These are phyloP conservation scores for Pisolithus thermaeus DNA, from an alignment of 1,284 basidiomycete species.

Conservation along the genomic window DNA sequence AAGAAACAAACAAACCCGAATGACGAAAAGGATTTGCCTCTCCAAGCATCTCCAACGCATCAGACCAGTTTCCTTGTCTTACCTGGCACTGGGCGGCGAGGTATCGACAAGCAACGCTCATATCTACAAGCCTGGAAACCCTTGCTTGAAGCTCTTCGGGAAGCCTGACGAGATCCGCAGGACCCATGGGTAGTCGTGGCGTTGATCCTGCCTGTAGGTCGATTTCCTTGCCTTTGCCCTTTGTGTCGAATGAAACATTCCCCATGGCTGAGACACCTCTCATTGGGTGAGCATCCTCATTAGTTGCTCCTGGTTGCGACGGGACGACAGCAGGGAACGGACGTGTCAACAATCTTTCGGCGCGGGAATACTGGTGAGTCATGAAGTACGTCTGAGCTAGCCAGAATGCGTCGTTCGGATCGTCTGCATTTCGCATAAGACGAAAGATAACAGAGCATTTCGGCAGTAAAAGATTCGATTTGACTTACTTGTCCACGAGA, in stretches of 20 bases:
- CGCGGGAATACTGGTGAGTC: conserved; percentile 91
- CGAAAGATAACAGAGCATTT: conserved; percentile 9
- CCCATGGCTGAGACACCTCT: conserved; percentile 16
- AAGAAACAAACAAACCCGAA: conserved; percentile 39
- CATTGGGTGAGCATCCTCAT: conserved; percentile 37
- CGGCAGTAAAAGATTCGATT: not conserved
- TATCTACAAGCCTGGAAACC: conserved; percentile 79
- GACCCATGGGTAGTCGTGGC: conserved; percentile 60
- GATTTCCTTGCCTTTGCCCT: conserved; percentile 60
- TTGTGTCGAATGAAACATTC: conserved; percentile 28
- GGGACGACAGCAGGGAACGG: conserved; percentile 60
- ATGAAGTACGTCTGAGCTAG: conserved; percentile 96
- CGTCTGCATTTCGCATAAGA: conserved; percentile 45
- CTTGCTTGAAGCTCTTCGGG: conserved; percentile 54
- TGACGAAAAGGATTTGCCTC: conserved; percentile 83
- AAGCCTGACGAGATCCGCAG: conserved; percentile 61
- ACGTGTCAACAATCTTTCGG: conserved; percentile 84
- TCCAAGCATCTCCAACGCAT: conserved; percentile 91
- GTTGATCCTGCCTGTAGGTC: conserved; percentile 35
- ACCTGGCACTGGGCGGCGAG: conserved; percentile 93
- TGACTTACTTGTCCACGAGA: conserved; percentile 87
- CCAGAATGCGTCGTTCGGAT: conserved; percentile 98
- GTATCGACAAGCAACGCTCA: conserved; percentile 89
- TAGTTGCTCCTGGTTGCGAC: conserved; percentile 31
- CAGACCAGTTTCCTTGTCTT: conserved; percentile 88